Percentiles rank a stretch among this genome's conserved stretches.
Evolutionary conservation across 176 grass and related monocot genomes (phyloP).

Genomic region (Pontederia crassipes): DNA sequence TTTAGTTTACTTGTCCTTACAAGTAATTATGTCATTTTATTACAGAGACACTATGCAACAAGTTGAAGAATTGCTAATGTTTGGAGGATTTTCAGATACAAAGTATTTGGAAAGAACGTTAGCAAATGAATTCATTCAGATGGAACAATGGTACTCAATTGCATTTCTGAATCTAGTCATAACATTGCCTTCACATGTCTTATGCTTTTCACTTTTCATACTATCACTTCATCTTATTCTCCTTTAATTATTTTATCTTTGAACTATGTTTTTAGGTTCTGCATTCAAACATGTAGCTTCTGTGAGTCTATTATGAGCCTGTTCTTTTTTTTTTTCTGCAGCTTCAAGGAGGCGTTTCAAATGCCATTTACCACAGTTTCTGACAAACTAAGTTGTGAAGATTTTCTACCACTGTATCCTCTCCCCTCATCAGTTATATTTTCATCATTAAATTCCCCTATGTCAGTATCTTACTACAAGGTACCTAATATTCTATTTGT

Average conservation of each 20-base stretch:
- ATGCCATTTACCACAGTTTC: slow-evolving; percentile 81
- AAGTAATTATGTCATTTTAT: slow-evolving; percentile 18
- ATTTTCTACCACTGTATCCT: slow-evolving; percentile 66
- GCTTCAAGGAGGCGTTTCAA: slow-evolving; percentile 85
- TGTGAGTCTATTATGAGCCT: no score
- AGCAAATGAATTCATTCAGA: slow-evolving; percentile 58
- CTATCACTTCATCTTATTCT: no score
- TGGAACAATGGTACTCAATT: slow-evolving; percentile 62
- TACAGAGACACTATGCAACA: slow-evolving; percentile 55
- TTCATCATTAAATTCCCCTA: slow-evolving; percentile 25
- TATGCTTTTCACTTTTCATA: neutral
- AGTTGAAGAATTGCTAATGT: slow-evolving; percentile 61
- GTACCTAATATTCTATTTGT: slow-evolving; percentile 22
- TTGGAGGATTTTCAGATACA: slow-evolving; percentile 76
- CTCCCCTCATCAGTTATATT: slow-evolving; percentile 26
- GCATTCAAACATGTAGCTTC: no score
- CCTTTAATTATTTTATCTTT: no score
- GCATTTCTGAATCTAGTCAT: slow-evolving; percentile 11
- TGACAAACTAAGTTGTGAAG: slow-evolving; percentile 63
- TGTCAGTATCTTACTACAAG: slow-evolving; percentile 86
- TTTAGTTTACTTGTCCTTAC: slow-evolving; percentile 6
- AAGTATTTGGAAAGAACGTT: slow-evolving; percentile 73
- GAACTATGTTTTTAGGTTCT: no score
- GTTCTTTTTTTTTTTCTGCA: slow-evolving; percentile 10
- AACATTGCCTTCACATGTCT: neutral